A percentile compares a stretch with the other conserved stretches of the same genome.
These are phyloP conservation scores for Akebia trifoliata DNA, from an alignment of 164 flowering plant genomes.

Conservation along the genomic window DNA sequence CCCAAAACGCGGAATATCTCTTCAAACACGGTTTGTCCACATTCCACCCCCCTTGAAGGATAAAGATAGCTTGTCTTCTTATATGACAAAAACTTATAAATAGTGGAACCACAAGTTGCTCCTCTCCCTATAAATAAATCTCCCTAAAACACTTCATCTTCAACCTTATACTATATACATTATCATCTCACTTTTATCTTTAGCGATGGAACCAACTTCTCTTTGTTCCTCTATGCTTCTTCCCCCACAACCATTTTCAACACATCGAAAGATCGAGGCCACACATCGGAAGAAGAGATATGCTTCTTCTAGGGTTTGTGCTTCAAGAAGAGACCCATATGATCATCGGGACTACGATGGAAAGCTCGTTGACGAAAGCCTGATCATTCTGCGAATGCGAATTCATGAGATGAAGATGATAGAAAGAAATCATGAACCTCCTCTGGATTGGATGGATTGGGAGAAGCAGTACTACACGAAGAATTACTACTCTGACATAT, in stretches of 20 bases:
- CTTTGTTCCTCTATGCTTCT: background rate
- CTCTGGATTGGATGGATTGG: conserved; percentile 53
- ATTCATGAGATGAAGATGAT: conserved; percentile 52
- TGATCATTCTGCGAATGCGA: conserved; percentile 30
- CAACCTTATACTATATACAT: no score
- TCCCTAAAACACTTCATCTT: no score
- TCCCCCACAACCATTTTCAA: background rate
- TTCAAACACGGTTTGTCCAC: no score
- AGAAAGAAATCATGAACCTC: conserved; percentile 42
- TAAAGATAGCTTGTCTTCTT: no score
- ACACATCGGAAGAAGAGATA: no score
- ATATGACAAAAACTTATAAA: no score
- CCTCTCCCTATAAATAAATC: no score
- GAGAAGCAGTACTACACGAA: conserved; percentile 47
- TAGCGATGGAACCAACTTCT: background rate
- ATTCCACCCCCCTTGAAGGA: no score
- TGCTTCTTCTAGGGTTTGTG: background rate
- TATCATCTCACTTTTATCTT: no score
- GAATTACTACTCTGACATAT: conserved; percentile 32
- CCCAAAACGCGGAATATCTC: no score
- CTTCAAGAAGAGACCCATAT: conserved; percentile 6
- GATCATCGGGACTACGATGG: conserved; percentile 18
- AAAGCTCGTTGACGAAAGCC: conserved; percentile 36
- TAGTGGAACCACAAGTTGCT: no score
- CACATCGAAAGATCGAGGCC: no score